phyloP scores from a whole-genome alignment of 1,139 yeast species.

The Yamadazyma atmosphaerica region DNA sequence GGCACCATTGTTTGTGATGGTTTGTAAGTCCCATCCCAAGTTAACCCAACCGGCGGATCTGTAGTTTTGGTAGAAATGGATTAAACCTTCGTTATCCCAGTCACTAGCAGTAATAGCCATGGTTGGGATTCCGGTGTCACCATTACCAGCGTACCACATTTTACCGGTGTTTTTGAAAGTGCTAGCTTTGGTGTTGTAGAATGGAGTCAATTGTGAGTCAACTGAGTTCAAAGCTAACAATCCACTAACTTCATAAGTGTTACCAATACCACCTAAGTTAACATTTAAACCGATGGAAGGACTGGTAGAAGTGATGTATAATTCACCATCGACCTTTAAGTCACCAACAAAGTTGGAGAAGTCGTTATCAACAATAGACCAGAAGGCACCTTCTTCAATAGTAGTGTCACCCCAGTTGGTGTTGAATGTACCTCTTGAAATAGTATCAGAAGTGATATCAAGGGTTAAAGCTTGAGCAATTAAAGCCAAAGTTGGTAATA shows the following conservation, averaged over 20 bases:
- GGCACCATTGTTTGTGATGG: slow-evolving; percentile 23
- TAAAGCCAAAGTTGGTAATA: slow-evolving; percentile 17
- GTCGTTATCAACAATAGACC: slow-evolving; percentile 34
- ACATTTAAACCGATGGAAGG: slow-evolving; percentile 17
- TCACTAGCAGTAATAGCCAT: slow-evolving; percentile 15
- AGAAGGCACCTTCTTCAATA: slow-evolving; percentile 29
- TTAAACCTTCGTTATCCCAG: slow-evolving; percentile 22
- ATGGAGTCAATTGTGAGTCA: slow-evolving; percentile 19
- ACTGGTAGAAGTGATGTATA: slow-evolving; percentile 17
- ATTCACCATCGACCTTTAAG: slow-evolving; percentile 18
- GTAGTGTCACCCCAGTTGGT: slow-evolving; percentile 25
- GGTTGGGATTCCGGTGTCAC: slow-evolving; percentile 16
- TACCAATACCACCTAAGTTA: slow-evolving; percentile 16
- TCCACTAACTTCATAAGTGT: slow-evolving; percentile 16
- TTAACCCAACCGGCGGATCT: slow-evolving; percentile 17
- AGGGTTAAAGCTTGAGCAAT: slow-evolving; percentile 17
- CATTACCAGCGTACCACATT: slow-evolving; percentile 17
- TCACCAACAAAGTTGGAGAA: slow-evolving; percentile 22
- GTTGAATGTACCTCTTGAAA: slow-evolving; percentile 20
- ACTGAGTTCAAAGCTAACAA: slow-evolving; percentile 17
- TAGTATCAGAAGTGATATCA: slow-evolving; percentile 17
- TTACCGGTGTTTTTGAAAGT: slow-evolving; percentile 15
- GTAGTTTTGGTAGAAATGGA: slow-evolving; percentile 16
- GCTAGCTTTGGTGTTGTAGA: slow-evolving; percentile 17
- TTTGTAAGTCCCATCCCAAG: slow-evolving; percentile 18